A percentile compares a stretch with the other conserved stretches of the same genome.
phyloP scores from a whole-genome alignment of 176 grass and related monocot species.

The Carex myosuroides region DNA sequence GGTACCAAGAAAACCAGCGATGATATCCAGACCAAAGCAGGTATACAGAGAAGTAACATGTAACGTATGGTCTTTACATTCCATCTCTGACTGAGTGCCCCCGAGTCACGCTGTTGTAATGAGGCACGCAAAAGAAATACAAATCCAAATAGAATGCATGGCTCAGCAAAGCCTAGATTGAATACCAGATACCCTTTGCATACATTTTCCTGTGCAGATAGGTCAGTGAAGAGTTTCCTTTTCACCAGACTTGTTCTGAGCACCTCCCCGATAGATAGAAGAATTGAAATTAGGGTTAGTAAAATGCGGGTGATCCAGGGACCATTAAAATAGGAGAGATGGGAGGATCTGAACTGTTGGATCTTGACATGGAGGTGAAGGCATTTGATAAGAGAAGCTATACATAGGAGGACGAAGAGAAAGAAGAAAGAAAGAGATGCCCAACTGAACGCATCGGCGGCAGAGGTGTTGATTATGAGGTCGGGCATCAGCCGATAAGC shows the following conservation, averaged over 20 bases:
- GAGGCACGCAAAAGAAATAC: slow-evolving; percentile 71
- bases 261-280: slow-evolving; percentile 76
- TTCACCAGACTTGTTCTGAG: slow-evolving; percentile 66
- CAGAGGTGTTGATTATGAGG: slow-evolving; percentile 47
- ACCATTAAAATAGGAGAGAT: slow-evolving; percentile 80
- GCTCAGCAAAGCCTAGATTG: slow-evolving; percentile 95
- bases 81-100: slow-evolving; percentile 63
- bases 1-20: slow-evolving; percentile 58
- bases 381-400: slow-evolving; percentile 57
- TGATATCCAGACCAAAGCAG: slow-evolving; percentile 51
- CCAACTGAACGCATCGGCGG: slow-evolving; percentile 86
- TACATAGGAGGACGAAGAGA: slow-evolving; percentile 50
- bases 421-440: slow-evolving; percentile 61
- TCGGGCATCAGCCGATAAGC: slow-evolving; percentile 91
- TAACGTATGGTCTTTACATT: slow-evolving; percentile 71
- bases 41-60: slow-evolving; percentile 66
- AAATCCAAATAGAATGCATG: slow-evolving; percentile 72
- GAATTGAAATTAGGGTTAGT: slow-evolving; percentile 70
- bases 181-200: slow-evolving; percentile 84
- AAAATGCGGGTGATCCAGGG: slow-evolving; percentile 74
- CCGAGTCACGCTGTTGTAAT: slow-evolving; percentile 64
- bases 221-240: slow-evolving; percentile 48
- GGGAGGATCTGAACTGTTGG: slow-evolving; percentile 30
- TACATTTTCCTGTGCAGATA: slow-evolving; percentile 49
- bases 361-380: slow-evolving; percentile 54